Evolutionary conservation across 768 basidiomycete species (phyloP).

Genomic region (Mycena venus): DNA sequence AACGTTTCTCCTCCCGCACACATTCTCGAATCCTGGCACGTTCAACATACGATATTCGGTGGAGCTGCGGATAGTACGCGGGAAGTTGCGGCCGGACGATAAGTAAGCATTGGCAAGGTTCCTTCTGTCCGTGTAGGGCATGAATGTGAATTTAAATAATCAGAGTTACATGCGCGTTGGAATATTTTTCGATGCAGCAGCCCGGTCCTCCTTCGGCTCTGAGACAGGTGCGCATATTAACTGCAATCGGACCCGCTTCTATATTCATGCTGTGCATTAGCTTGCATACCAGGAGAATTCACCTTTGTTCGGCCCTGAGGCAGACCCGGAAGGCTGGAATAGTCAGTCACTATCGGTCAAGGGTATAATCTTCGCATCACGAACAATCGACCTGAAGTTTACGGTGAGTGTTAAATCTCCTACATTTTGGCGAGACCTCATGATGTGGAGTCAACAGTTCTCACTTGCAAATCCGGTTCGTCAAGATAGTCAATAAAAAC

Average conservation of each 20-base stretch:
- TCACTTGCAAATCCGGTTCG: conserved; percentile 26
- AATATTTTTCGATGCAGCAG: conserved; percentile 30
- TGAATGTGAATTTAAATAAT: not conserved
- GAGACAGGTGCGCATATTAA: not conserved
- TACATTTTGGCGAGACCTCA: no score
- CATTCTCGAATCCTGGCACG: no score
- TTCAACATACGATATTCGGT: no score
- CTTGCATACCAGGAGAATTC: conserved; percentile 31
- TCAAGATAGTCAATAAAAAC: not conserved
- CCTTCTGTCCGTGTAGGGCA: not conserved
- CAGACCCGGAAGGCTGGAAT: conserved; percentile 28
- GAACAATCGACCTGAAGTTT: conserved; percentile 15
- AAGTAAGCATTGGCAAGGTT: conserved; percentile 11
- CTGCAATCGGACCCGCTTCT: not conserved
- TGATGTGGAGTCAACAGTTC: not conserved
- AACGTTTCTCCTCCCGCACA: conserved; percentile 18
- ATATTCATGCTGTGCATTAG: not conserved
- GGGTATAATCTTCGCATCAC: conserved; percentile 23
- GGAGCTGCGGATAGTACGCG: no score
- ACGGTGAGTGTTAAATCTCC: not conserved
- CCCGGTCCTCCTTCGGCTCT: conserved; percentile 14
- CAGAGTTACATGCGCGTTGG: conserved; percentile 14
- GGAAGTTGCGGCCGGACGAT: conserved; percentile 25
- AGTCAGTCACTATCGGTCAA: conserved; percentile 12
- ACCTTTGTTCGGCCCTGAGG: conserved; percentile 21